phyloP scores from a whole-genome alignment of 2,329 filamentous ascomycete species.

The Ploettnerulaceae sp. region DNA sequence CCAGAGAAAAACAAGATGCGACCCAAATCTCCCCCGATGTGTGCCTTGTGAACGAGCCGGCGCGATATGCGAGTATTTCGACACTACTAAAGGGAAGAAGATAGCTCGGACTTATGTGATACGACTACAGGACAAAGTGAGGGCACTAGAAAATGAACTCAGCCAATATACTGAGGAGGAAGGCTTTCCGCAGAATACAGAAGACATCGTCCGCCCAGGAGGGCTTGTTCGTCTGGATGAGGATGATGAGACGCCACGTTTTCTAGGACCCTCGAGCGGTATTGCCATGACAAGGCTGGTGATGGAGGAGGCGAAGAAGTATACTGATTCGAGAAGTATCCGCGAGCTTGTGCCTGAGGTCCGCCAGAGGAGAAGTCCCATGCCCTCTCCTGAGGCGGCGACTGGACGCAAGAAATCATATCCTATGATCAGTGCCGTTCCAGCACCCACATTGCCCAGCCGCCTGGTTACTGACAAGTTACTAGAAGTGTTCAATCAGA shows the following conservation, averaged over 20 bases:
- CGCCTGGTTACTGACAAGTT: conserved; percentile 71
- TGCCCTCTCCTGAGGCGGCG: conserved; percentile 51
- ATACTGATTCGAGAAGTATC: conserved; percentile 85
- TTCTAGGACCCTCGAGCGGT: conserved; percentile 88
- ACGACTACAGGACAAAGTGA: conserved; percentile 81
- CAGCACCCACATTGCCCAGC: conserved; percentile 71
- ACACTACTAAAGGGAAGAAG: conserved; percentile 78
- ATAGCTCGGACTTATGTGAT: conserved; percentile 92
- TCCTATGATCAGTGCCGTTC: conserved; percentile 80
- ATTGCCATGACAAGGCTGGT: conserved; percentile 92
- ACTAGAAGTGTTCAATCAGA: conserved; percentile 79
- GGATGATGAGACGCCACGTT: conserved; percentile 79
- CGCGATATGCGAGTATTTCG: conserved; percentile 90
- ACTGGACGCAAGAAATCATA: conserved; percentile 76
- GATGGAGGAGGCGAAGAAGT: conserved; percentile 94
- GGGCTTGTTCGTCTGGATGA: conserved; percentile 81
- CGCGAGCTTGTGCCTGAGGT: conserved; percentile 82
- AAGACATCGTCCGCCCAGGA: conserved; percentile 81
- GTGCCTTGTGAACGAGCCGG: conserved; percentile 89
- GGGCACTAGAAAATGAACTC: conserved; percentile 75
- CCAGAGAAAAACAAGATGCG: conserved; percentile 88
- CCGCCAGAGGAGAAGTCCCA: conserved; percentile 59
- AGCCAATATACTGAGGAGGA: conserved; percentile 74
- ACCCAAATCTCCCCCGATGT: conserved; percentile 86
- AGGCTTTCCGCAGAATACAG: conserved; percentile 63